Evolutionary conservation across 768 basidiomycete genomes (phyloP).

Genomic region (Polyporus arcularius): DNA sequence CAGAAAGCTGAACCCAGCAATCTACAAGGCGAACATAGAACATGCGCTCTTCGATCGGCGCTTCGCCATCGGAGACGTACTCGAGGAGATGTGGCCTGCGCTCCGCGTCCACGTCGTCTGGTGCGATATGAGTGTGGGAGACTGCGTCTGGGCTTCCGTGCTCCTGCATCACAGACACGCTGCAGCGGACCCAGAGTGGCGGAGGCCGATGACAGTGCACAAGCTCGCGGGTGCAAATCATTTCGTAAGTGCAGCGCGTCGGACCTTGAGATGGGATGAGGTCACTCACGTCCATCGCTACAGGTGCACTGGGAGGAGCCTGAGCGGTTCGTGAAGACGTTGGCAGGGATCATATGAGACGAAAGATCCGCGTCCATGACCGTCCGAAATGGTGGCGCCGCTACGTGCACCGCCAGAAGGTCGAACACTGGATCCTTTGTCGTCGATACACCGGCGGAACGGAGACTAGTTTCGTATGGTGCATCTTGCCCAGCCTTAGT

Average conservation of each 20-base stretch:
- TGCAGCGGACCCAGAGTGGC: neutral
- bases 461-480: neutral
- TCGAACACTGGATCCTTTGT: neutral
- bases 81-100: neutral
- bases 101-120: constrained; percentile 4
- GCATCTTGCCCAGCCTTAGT: constrained; percentile 6
- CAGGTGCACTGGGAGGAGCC: constrained; percentile 9
- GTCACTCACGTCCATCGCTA: constrained; percentile 1
- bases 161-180: neutral
- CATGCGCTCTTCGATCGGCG: constrained; percentile 1
- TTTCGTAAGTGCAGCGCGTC: neutral
- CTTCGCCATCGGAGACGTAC: neutral
- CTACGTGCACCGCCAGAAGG: neutral
- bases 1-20: neutral
- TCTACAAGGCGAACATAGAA: constrained; percentile 7
- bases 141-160: neutral
- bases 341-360: neutral
- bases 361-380: neutral
- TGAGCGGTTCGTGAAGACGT: neutral
- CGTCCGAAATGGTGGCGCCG: neutral
- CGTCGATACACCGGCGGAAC: neutral
- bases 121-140: constrained; percentile 5
- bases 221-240: neutral
- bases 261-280: neutral
- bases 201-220: neutral